Conservation (phyloP, 768 basidiomycete species). For the Sporobolomyces phaffii region DNA sequence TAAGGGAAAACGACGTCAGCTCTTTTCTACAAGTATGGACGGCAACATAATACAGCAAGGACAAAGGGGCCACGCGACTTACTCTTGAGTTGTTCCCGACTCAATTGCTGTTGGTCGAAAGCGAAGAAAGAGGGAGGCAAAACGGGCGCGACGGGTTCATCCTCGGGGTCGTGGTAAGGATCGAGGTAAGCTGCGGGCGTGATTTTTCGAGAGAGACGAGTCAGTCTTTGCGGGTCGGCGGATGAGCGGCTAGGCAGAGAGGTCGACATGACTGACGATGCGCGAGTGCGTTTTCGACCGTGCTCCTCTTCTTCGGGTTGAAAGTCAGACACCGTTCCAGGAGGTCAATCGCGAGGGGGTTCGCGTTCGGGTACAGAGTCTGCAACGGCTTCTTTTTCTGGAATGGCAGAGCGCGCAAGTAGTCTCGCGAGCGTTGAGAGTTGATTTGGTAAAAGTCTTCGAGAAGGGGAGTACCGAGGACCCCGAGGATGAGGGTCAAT, state of each 20-base stretch:
- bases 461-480: constrained; percentile 90
- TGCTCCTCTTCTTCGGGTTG: constrained; percentile 93
- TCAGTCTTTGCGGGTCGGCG: no score
- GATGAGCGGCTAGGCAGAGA: constrained; percentile 43
- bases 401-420: constrained; percentile 90
- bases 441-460: constrained; percentile 98
- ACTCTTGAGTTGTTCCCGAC: constrained; percentile 81
- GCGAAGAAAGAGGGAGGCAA: constrained; percentile 94
- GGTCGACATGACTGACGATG: constrained; percentile 53
- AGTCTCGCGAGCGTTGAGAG: constrained; percentile 82
- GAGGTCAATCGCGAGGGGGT: constrained; percentile 64
- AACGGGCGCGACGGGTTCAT: constrained; percentile 93
- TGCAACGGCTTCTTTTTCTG: constrained; percentile 76
- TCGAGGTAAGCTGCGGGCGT: constrained; percentile 14
- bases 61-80: no score
- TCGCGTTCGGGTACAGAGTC: constrained; percentile 64
- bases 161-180: constrained; percentile 76
- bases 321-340: constrained; percentile 76
- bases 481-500: constrained; percentile 87
- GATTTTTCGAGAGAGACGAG: no score
- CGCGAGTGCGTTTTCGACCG: constrained; percentile 86
- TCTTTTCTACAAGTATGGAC: no score
- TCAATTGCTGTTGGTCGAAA: constrained; percentile 94
- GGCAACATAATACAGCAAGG: no score
- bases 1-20: neutral